A percentile compares a stretch with the other conserved stretches of the same genome.
phyloP scores from a whole-genome alignment of 257 asterid species.

The Plantago ovata region DNA sequence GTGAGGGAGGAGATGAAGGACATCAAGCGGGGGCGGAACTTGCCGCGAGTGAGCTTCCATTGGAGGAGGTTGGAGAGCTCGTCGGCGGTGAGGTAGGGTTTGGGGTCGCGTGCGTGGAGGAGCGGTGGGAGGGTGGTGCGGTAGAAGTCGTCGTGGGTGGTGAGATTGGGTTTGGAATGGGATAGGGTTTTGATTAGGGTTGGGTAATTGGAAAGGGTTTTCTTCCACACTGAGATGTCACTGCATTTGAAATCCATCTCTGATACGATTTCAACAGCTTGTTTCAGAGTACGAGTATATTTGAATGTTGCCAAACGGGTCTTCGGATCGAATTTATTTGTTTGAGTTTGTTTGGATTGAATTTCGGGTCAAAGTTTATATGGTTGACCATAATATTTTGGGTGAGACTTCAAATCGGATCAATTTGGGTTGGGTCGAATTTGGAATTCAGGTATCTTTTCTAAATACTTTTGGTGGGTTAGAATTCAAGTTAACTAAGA shows the following conservation, averaged over 20 bases:
- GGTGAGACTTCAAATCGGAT: too few species aligned
- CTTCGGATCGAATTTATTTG: too few species aligned
- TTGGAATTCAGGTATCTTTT: too few species aligned
- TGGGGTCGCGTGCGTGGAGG: conserved; percentile 61
- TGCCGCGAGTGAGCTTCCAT: conserved; percentile 90
- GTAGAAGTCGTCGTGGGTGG: conserved; percentile 71
- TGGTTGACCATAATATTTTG: too few species aligned
- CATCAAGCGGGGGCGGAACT: conserved; percentile 80
- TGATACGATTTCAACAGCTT: too few species aligned
- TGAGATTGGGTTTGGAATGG: conserved; percentile 49
- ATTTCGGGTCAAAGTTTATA: too few species aligned
- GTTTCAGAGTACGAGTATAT: too few species aligned
- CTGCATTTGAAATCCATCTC: conserved; percentile 50
- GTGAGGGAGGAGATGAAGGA: conserved; percentile 58
- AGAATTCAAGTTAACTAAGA: too few species aligned
- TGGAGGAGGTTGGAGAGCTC: conserved; percentile 78
- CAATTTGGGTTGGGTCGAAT: too few species aligned
- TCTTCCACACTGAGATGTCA: conserved; percentile 47
- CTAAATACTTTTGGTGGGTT: too few species aligned
- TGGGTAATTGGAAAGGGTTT: conserved; percentile 52
- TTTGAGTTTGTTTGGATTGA: too few species aligned
- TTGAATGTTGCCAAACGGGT: too few species aligned
- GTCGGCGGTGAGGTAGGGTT: conserved; percentile 51
- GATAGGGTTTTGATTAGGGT: conserved; percentile 30
- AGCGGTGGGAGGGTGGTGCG: conserved; percentile 60